Percentiles rank a stretch among this genome's conserved stretches.
Conservation (phyloP, 2,329 filamentous ascomycete genomes). For the Talaromyces sp. region DNA sequence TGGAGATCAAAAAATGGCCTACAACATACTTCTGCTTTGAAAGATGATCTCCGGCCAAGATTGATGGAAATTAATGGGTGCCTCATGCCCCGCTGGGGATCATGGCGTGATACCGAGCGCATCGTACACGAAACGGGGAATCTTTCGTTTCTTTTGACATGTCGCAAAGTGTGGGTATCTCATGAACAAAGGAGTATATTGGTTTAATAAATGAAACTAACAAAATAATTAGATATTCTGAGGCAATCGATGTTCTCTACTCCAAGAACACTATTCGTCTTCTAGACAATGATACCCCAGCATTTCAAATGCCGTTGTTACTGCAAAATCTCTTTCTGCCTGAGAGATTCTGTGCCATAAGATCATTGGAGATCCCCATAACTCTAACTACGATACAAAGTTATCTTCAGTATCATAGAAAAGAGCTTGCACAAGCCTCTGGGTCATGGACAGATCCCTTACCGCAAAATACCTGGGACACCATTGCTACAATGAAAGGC, state of each 20-base stretch:
- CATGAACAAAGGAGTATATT: no score
- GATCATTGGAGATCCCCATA: neutral
- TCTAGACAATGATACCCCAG: neutral
- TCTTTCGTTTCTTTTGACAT: neutral
- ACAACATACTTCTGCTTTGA: neutral
- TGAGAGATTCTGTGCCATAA: neutral
- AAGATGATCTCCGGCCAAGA: neutral
- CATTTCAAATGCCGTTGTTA: neutral
- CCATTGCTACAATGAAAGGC: neutral
- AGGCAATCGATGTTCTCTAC: neutral
- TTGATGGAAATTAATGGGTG: neutral
- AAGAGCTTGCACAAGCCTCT: neutral
- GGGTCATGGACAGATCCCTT: neutral
- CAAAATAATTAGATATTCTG: neutral
- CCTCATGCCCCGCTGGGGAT: neutral
- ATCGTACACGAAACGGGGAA: neutral
- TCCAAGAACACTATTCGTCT: neutral
- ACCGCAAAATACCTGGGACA: neutral
- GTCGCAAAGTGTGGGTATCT: neutral
- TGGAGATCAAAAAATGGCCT: neutral
- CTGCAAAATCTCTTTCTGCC: neutral
- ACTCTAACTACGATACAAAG: neutral
- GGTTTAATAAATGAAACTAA: no score
- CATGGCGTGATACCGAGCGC: neutral
- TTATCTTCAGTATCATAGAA: neutral